Evolutionary conservation across 2,329 filamentous ascomycete species (phyloP).

Genomic region (Macrophomina tecta): DNA sequence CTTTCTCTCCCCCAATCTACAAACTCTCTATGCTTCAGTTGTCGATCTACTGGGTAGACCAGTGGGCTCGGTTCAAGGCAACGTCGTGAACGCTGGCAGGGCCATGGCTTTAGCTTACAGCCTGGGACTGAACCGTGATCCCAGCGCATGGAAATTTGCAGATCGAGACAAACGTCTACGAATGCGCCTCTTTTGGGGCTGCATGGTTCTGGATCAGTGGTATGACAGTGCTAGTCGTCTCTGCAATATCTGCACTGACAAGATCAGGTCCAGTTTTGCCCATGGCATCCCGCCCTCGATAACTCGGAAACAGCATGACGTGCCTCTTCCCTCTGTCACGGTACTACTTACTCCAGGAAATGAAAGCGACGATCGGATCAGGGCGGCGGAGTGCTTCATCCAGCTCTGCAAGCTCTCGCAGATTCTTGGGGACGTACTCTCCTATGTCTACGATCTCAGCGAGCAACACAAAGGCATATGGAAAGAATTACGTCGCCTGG

Average conservation of each 20-base stretch:
- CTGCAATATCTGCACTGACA: background rate
- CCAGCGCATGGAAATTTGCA: constrained; percentile 59
- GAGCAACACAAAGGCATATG: constrained; percentile 38
- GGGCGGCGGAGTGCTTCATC: constrained; percentile 58
- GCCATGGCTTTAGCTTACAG: constrained; percentile 62
- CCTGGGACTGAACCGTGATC: constrained; percentile 62
- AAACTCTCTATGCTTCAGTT: constrained; percentile 47
- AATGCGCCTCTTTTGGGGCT: constrained; percentile 63
- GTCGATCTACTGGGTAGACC: constrained; percentile 51
- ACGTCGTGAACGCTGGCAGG: constrained; percentile 60
- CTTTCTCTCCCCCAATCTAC: constrained; percentile 48
- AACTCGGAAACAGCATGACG: constrained; percentile 60
- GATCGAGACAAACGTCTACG: constrained; percentile 58
- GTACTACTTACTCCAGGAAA: constrained; percentile 43
- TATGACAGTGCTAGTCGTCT: constrained; percentile 35
- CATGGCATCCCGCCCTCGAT: constrained; percentile 63
- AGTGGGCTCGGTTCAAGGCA: constrained; percentile 50
- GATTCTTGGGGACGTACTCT: constrained; percentile 48
- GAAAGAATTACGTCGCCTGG: constrained; percentile 40
- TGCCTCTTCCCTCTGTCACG: constrained; percentile 58
- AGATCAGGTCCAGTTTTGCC: constrained; percentile 55
- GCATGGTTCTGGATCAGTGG: constrained; percentile 63
- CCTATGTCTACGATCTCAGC: constrained; percentile 46
- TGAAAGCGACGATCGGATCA: constrained; percentile 48
- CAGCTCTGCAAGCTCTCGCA: constrained; percentile 58